A percentile compares a stretch with the other conserved stretches of the same genome.
Evolutionary conservation across 2,329 filamentous ascomycete genomes (phyloP).

Genomic region (Paradendryphiella salina): DNA sequence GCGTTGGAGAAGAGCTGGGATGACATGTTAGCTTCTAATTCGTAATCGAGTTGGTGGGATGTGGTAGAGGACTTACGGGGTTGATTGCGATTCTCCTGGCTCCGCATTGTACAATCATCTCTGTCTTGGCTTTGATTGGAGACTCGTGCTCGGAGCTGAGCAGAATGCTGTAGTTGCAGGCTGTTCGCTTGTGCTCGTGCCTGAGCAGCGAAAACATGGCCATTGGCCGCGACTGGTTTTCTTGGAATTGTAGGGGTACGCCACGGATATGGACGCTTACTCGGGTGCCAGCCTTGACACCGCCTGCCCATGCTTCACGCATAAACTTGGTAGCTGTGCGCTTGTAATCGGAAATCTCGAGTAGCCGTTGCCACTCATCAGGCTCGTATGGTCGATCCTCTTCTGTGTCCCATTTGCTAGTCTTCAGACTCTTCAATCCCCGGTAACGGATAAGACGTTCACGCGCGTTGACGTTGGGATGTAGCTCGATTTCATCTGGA

Average conservation of each 20-base stretch:
- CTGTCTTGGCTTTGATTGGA: conserved; percentile 88
- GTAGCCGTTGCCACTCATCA: conserved; percentile 81
- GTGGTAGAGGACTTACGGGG: conserved; percentile 53
- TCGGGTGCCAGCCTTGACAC: conserved; percentile 79
- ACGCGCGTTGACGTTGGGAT: conserved; percentile 80
- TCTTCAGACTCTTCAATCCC: conserved; percentile 87
- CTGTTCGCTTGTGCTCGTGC: conserved; percentile 92
- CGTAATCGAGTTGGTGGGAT: neutral
- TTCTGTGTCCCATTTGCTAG: conserved; percentile 84
- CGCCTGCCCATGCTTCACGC: conserved; percentile 85
- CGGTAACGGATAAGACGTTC: conserved; percentile 86
- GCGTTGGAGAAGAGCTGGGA: conserved; percentile 73
- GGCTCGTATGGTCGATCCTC: conserved; percentile 88
- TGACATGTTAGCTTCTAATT: conserved; percentile 8
- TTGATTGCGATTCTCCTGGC: conserved; percentile 84
- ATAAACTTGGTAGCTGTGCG: conserved; percentile 75
- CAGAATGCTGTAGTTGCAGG: conserved; percentile 83
- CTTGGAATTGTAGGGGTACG: conserved; percentile 59
- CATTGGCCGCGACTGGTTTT: conserved; percentile 62
- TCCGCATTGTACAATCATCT: conserved; percentile 88
- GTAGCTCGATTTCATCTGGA: conserved; percentile 94
- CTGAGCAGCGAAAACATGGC: conserved; percentile 84
- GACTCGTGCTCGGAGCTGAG: conserved; percentile 74
- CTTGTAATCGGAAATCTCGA: conserved; percentile 89
- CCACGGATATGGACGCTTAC: conserved; percentile 76